A percentile compares a stretch with the other conserved stretches of the same genome.
phyloP scores from a whole-genome alignment of 192 early-diverging fungal genomes.

The Spizellomyces sp. region DNA sequence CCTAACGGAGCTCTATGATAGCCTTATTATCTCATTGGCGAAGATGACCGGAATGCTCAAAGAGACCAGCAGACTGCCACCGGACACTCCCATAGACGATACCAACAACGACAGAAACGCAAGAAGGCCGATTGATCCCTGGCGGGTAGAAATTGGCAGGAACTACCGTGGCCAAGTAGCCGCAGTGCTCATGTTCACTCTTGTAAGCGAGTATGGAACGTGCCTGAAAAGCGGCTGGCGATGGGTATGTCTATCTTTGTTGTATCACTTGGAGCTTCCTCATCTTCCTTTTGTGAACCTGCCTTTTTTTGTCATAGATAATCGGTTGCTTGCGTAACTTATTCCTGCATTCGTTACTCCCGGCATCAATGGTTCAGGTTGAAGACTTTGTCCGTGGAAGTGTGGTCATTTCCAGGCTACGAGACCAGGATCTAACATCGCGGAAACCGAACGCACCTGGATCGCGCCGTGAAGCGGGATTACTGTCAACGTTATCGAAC shows the following conservation, averaged over 20 bases:
- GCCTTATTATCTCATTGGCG: slow-evolving; percentile 70
- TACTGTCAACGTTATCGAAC: slow-evolving; percentile 79
- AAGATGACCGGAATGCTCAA: slow-evolving; percentile 72
- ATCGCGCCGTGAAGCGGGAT: slow-evolving; percentile 60
- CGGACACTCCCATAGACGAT: slow-evolving; percentile 12
- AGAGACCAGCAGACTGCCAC: slow-evolving; percentile 22
- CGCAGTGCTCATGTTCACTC: slow-evolving; percentile 81
- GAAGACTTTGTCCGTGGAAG: slow-evolving; percentile 75
- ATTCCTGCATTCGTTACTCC: slow-evolving; percentile 76
- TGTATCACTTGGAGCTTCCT: background rate
- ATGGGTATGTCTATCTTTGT: slow-evolving; percentile 50
- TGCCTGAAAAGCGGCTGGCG: slow-evolving; percentile 72
- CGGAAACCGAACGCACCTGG: background rate
- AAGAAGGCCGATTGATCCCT: slow-evolving; percentile 43
- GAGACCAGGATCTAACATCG: background rate
- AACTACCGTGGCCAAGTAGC: slow-evolving; percentile 90
- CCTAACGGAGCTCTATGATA: slow-evolving; percentile 78
- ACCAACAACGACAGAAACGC: slow-evolving; percentile 1
- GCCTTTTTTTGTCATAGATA: slow-evolving; percentile 38
- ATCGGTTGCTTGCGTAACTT: slow-evolving; percentile 74
- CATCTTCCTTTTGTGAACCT: background rate
- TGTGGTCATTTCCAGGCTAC: slow-evolving; percentile 67
- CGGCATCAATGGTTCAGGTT: slow-evolving; percentile 63
- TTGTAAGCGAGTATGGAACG: slow-evolving; percentile 69
- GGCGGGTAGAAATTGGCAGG: slow-evolving; percentile 83